phyloP scores from a whole-genome alignment of 1,284 basidiomycete species.

The Phylloboletellus chloephorus region DNA sequence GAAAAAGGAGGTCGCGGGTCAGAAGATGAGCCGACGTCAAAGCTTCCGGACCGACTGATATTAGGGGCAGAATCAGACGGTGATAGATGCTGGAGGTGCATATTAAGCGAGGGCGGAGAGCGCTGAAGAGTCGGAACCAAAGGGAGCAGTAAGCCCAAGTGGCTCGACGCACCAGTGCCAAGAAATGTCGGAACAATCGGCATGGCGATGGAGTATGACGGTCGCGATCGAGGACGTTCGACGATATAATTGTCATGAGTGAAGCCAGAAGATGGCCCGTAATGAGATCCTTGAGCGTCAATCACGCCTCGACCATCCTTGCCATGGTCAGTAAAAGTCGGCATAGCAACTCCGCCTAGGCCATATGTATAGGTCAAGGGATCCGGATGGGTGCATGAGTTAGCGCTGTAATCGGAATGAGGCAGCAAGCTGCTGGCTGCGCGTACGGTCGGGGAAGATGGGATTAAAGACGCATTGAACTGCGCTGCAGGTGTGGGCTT shows the following conservation, averaged over 20 bases:
- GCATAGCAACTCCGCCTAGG: conserved; percentile 5
- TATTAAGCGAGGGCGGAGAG: background rate
- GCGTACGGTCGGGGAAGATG: background rate
- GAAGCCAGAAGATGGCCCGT: background rate
- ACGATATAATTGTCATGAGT: background rate
- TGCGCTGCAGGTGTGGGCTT: background rate
- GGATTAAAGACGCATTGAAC: background rate
- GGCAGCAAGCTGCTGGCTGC: background rate
- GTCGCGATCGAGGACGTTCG: background rate
- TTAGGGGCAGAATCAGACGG: background rate
- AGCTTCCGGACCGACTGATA: background rate
- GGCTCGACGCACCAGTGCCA: background rate
- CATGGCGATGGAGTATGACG: conserved; percentile 2
- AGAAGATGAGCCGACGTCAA: background rate
- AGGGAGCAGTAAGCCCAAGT: background rate
- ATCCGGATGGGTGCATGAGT: background rate
- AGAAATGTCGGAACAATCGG: conserved; percentile 6
- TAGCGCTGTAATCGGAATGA: background rate
- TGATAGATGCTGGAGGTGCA: background rate
- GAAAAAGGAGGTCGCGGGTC: background rate
- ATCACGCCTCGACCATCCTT: conserved; percentile 1
- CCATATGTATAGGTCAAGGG: conserved; percentile 1
- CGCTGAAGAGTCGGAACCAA: background rate
- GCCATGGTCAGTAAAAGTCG: background rate
- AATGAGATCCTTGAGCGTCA: conserved; percentile 2